Percentiles rank a stretch among this genome's conserved stretches.
These are phyloP conservation scores for Peronospora farinosa DNA, from an alignment of 352 stramenopile species.

Conservation along the genomic window DNA sequence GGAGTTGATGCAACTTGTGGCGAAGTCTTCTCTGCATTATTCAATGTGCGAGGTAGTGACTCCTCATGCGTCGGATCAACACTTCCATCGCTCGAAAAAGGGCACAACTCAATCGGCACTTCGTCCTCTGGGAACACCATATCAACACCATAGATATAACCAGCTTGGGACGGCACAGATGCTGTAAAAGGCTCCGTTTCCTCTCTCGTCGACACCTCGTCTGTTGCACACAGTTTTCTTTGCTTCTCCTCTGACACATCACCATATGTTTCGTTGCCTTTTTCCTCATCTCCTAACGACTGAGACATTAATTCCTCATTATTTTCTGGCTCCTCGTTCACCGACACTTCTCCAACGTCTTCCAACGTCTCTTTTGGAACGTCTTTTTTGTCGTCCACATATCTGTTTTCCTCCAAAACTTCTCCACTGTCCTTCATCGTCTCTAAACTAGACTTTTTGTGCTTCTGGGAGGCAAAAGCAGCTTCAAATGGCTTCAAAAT, in stretches of 20 bases:
- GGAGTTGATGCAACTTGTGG: constrained; percentile 3
- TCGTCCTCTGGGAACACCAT: constrained; percentile 30
- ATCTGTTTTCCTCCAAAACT: constrained; percentile 4
- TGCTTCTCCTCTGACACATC: constrained; percentile 3
- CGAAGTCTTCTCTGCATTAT: constrained; percentile 1
- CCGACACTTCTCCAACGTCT: neutral
- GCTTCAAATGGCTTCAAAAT: neutral
- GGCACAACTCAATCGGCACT: constrained; percentile 32
- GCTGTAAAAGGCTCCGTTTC: neutral
- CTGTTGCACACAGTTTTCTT: neutral
- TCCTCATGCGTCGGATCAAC: constrained; percentile 12
- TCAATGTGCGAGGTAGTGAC: constrained; percentile 1
- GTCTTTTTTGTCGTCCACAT: constrained; percentile 11
- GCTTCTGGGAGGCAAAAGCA: neutral
- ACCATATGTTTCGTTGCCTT: constrained; percentile 1
- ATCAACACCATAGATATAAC: constrained; percentile 15
- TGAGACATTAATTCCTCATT: constrained; percentile 1
- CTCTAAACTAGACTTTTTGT: neutral
- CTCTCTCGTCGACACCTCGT: neutral
- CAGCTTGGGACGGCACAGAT: constrained; percentile 11
- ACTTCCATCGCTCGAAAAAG: constrained; percentile 35
- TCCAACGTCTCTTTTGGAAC: neutral
- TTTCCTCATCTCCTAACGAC: neutral
- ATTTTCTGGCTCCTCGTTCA: neutral
- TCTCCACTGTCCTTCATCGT: constrained; percentile 5